These are phyloP conservation scores for Xylaria venustula DNA, from an alignment of 495 filamentous ascomycete genomes.

Conservation along the genomic window DNA sequence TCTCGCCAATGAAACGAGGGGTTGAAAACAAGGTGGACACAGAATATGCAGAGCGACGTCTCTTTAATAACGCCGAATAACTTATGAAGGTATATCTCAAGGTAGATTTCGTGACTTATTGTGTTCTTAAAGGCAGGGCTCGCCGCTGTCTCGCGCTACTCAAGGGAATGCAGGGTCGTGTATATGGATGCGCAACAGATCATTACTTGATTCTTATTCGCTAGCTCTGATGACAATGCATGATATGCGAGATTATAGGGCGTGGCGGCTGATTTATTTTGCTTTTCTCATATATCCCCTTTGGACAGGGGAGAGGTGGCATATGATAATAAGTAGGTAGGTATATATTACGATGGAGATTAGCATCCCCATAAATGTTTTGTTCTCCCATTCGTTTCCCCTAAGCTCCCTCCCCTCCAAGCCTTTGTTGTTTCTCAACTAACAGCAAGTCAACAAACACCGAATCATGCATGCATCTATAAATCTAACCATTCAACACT, in stretches of 20 bases:
- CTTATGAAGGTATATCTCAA: too few relatives aligned
- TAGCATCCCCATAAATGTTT: background rate
- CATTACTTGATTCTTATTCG: background rate
- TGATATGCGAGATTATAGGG: constrained; percentile 1
- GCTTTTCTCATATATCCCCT: background rate
- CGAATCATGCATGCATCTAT: background rate
- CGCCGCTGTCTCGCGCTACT: too few relatives aligned
- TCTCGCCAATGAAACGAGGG: too few relatives aligned
- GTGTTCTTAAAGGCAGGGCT: too few relatives aligned
- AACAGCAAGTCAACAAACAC: background rate
- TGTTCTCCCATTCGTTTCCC: background rate
- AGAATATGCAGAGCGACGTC: too few relatives aligned
- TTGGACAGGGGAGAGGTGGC: background rate
- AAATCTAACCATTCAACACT: background rate
- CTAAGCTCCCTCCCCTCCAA: background rate
- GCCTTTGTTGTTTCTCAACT: background rate
- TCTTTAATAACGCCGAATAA: too few relatives aligned
- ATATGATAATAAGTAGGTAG: too few relatives aligned
- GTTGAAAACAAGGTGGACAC: too few relatives aligned
- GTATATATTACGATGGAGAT: background rate
- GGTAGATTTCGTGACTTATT: too few relatives aligned
- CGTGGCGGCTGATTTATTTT: background rate
- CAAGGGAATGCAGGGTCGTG: too few relatives aligned
- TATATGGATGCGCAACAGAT: background rate
- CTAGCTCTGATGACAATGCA: background rate